Evolutionary conservation across 1,139 yeast species (phyloP).

Genomic region (Suhomyces chickasaworum): DNA sequence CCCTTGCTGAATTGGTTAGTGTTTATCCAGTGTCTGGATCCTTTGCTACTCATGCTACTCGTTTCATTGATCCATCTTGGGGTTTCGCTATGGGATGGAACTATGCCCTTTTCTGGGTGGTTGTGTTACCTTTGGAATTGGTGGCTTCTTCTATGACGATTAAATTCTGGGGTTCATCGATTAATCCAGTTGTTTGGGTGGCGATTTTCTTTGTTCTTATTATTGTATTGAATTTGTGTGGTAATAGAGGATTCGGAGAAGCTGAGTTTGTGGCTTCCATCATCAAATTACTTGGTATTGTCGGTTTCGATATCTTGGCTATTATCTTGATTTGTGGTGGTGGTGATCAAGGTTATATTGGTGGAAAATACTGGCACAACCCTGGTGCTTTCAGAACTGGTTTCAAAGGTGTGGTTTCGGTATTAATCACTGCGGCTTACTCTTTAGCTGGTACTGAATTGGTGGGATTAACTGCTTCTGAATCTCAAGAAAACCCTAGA

Average conservation of each 20-base stretch:
- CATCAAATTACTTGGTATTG: slow-evolving; percentile 61
- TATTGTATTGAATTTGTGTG: slow-evolving; percentile 55
- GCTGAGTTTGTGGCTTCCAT: slow-evolving; percentile 64
- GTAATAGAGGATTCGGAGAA: slow-evolving; percentile 68
- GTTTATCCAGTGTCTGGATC: slow-evolving; percentile 72
- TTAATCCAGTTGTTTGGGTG: slow-evolving; percentile 70
- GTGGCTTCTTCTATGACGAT: slow-evolving; percentile 73
- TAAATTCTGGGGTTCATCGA: slow-evolving; percentile 59
- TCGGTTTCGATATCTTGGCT: slow-evolving; percentile 72
- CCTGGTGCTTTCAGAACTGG: slow-evolving; percentile 71
- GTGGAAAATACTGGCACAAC: slow-evolving; percentile 56
- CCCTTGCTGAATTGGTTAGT: slow-evolving; percentile 68
- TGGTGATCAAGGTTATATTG: slow-evolving; percentile 56
- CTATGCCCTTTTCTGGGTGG: slow-evolving; percentile 69
- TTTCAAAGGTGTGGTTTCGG: slow-evolving; percentile 53
- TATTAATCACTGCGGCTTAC: slow-evolving; percentile 45
- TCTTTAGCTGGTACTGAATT: slow-evolving; percentile 50
- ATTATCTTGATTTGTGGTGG: slow-evolving; percentile 71
- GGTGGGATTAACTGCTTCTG: slow-evolving; percentile 43
- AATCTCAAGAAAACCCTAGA: slow-evolving; percentile 42
- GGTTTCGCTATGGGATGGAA: slow-evolving; percentile 78
- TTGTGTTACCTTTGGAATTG: slow-evolving; percentile 68
- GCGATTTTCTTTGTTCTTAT: slow-evolving; percentile 62
- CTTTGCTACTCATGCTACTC: slow-evolving; percentile 65
- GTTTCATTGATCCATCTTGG: slow-evolving; percentile 70